Conservation (phyloP, 306 rosid species). For the Ceratonia siliqua region DNA sequence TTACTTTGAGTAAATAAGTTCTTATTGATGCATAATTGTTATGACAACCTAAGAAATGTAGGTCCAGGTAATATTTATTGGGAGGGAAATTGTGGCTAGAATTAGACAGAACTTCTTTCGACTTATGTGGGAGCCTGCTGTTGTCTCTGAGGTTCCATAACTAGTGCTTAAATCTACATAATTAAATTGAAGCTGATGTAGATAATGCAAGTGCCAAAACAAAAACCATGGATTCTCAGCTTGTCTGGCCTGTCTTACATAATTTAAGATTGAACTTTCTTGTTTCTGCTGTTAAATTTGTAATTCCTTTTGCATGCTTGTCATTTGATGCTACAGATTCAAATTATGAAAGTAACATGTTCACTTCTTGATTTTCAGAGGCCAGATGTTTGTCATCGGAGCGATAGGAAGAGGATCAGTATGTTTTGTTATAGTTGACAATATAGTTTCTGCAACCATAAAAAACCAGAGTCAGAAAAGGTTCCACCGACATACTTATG, state of each 20-base stretch:
- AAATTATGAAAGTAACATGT: constrained; percentile 18
- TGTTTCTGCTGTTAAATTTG: constrained; percentile 9
- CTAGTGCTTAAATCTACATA: constrained; percentile 11
- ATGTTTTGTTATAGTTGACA: background rate
- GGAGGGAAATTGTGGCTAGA: background rate
- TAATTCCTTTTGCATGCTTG: constrained; percentile 4
- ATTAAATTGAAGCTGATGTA: constrained; percentile 22
- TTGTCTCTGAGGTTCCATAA: constrained; percentile 13
- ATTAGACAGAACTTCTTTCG: constrained; percentile 15
- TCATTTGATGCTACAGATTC: background rate
- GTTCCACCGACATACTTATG: no score
- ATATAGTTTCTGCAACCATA: background rate
- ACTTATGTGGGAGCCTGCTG: background rate
- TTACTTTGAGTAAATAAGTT: constrained; percentile 11
- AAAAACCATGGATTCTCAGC: background rate
- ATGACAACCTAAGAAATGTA: constrained; percentile 19
- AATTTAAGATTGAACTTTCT: constrained; percentile 8
- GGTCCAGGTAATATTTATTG: background rate
- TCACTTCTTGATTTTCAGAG: background rate
- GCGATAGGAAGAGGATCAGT: background rate
- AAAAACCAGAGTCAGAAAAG: background rate
- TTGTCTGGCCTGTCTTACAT: background rate
- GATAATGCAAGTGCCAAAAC: constrained; percentile 23
- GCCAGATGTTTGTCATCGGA: background rate
- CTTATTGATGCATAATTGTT: constrained; percentile 14